Percentiles rank a stretch among this genome's conserved stretches.
Conservation (phyloP, 805 yeast species). For the Lipomyces japonicus region DNA sequence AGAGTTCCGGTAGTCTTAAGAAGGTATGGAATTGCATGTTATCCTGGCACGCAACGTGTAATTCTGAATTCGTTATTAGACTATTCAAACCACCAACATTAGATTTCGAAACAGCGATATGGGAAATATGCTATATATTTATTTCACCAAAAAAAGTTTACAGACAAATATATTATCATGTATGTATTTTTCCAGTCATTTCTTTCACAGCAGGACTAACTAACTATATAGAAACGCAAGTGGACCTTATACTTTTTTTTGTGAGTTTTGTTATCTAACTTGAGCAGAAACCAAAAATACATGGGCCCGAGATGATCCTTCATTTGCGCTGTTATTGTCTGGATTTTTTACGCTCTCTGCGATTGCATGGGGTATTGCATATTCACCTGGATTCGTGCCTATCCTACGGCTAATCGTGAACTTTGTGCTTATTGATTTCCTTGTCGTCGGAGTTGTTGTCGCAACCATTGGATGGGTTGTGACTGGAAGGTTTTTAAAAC, state of each 20-base stretch:
- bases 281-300: constrained; percentile 66
- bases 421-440: constrained; percentile 82
- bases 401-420: constrained; percentile 65
- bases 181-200: constrained; percentile 9
- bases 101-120: constrained; percentile 87
- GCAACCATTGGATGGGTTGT: constrained; percentile 72
- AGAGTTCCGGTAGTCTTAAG: constrained; percentile 23
- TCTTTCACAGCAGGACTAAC: background rate
- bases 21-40: constrained; percentile 3
- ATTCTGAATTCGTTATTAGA: constrained; percentile 33
- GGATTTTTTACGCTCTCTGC: constrained; percentile 67
- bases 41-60: background rate
- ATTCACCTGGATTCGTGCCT: constrained; percentile 59
- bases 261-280: background rate
- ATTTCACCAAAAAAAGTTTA: constrained; percentile 78
- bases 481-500: constrained; percentile 59
- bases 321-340: constrained; percentile 72
- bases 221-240: constrained; percentile 20
- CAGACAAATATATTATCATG: constrained; percentile 71
- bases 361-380: constrained; percentile 84
- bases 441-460: constrained; percentile 61
- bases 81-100: constrained; percentile 70
- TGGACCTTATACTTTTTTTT: background rate
- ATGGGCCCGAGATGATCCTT: constrained; percentile 91
- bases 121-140: constrained; percentile 79